These are phyloP conservation scores for Candida tropicalis DNA, from an alignment of 1,139 yeast species.

Conservation along the genomic window DNA sequence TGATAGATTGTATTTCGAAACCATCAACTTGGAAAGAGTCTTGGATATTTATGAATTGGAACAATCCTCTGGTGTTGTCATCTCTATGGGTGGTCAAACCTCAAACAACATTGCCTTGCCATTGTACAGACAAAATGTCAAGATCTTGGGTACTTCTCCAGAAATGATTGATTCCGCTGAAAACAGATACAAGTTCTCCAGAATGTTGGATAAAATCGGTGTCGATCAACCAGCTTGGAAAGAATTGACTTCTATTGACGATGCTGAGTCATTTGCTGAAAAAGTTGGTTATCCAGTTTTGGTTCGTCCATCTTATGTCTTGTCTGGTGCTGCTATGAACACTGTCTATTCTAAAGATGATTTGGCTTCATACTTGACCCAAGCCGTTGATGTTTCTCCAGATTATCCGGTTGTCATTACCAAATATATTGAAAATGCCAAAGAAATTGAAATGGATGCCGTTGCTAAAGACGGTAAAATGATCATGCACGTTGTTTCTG, in stretches of 20 bases:
- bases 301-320: constrained; percentile 96
- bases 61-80: constrained; percentile 86
- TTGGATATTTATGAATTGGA: constrained; percentile 96
- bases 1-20: constrained; percentile 95
- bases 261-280: constrained; percentile 84
- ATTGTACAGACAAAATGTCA: constrained; percentile 82
- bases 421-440: constrained; percentile 92
- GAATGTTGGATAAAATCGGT: constrained; percentile 84
- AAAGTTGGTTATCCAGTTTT: constrained; percentile 92
- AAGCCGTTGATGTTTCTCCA: constrained; percentile 89
- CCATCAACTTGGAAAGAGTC: constrained; percentile 91
- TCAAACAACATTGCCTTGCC: constrained; percentile 95
- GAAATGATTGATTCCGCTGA: constrained; percentile 96
- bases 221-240: constrained; percentile 99
- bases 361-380: constrained; percentile 74
- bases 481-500: constrained; percentile 93
- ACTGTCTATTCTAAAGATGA: constrained; percentile 80
- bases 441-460: constrained; percentile 96
- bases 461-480: constrained; percentile 90
- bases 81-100: constrained; percentile 96
- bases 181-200: constrained; percentile 97
- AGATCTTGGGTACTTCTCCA: constrained; percentile 91
- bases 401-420: constrained; percentile 98
- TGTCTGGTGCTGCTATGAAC: constrained; percentile 99
- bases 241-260: constrained; percentile 83